Conservation (phyloP, 1,284 basidiomycete species). For the Ustilago shanxiensis region DNA sequence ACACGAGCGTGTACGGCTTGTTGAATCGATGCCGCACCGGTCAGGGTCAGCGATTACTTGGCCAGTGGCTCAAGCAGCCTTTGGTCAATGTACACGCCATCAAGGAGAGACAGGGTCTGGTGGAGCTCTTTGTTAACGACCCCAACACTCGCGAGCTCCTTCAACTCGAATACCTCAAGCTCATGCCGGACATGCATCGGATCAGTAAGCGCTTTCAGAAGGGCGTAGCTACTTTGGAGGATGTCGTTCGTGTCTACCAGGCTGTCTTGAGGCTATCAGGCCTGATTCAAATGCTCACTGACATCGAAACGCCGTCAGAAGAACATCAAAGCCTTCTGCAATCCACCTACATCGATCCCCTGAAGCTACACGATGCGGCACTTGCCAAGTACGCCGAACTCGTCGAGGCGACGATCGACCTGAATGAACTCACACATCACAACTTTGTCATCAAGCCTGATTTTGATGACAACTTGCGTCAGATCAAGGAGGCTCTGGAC, state of each 20-base stretch:
- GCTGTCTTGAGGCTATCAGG: conserved; percentile 77
- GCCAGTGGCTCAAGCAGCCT: conserved; percentile 96
- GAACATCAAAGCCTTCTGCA: conserved; percentile 42
- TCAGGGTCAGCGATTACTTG: conserved; percentile 90
- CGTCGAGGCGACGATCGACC: conserved; percentile 95
- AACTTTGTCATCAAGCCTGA: conserved; percentile 94
- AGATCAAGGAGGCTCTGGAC: conserved; percentile 79
- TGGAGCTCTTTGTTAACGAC: conserved; percentile 88
- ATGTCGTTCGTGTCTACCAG: conserved; percentile 96
- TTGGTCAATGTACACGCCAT: conserved; percentile 94
- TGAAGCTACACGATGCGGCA: conserved; percentile 39
- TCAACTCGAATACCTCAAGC: conserved; percentile 85
- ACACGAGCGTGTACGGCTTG: conserved; percentile 82
- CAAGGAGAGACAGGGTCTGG: conserved; percentile 73
- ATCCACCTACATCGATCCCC: conserved; percentile 54
- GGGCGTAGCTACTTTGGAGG: conserved; percentile 85
- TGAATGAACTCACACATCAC: conserved; percentile 84
- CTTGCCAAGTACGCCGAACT: conserved; percentile 82
- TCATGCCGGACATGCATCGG: conserved; percentile 94
- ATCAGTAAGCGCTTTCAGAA: conserved; percentile 93
- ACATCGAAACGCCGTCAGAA: conserved; percentile 71
- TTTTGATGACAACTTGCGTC: conserved; percentile 82
- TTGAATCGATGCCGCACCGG: conserved; percentile 96
- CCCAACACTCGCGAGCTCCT: conserved; percentile 79
- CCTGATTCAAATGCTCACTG: conserved; percentile 75